Conservation (phyloP, 108 stramenopile genomes). For the Tribonema minus region DNA sequence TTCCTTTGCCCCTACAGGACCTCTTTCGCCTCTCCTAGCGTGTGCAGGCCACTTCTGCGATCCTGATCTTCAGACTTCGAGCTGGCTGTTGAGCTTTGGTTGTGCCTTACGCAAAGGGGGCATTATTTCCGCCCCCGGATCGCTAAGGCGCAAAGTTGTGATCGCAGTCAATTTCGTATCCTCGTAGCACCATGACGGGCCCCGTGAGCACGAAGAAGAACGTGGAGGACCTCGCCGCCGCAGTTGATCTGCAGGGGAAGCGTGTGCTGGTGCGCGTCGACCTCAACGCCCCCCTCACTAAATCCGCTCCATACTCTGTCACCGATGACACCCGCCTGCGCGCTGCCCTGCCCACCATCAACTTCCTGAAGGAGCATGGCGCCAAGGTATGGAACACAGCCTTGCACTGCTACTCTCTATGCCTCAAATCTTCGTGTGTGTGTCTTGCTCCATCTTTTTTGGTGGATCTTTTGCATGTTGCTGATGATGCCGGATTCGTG, state of each 20-base stretch:
- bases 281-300: slow-evolving; percentile 36
- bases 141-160: no score
- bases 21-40: no score
- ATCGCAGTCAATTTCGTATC: no score
- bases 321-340: slow-evolving; percentile 53
- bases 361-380: slow-evolving; percentile 30
- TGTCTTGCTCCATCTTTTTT: no score
- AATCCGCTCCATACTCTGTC: slow-evolving; percentile 10
- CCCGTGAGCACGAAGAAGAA: slow-evolving; percentile 71
- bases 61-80: no score
- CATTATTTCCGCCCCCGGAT: no score
- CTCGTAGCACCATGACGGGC: slow-evolving; percentile 3
- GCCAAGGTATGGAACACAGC: slow-evolving; percentile 43
- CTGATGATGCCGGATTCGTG: background rate
- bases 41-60: no score
- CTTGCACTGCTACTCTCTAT: no score
- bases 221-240: slow-evolving; percentile 81
- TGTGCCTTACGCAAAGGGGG: background rate
- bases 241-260: slow-evolving; percentile 71
- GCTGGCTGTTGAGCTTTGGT: background rate
- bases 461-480: no score
- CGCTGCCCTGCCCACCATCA: slow-evolving; percentile 51
- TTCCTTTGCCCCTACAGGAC: background rate
- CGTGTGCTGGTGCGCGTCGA: slow-evolving; percentile 82
- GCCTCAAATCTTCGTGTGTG: no score